These are phyloP conservation scores for Verticillium tricorpus DNA, from an alignment of 2,329 filamentous ascomycete species.

Conservation along the genomic window DNA sequence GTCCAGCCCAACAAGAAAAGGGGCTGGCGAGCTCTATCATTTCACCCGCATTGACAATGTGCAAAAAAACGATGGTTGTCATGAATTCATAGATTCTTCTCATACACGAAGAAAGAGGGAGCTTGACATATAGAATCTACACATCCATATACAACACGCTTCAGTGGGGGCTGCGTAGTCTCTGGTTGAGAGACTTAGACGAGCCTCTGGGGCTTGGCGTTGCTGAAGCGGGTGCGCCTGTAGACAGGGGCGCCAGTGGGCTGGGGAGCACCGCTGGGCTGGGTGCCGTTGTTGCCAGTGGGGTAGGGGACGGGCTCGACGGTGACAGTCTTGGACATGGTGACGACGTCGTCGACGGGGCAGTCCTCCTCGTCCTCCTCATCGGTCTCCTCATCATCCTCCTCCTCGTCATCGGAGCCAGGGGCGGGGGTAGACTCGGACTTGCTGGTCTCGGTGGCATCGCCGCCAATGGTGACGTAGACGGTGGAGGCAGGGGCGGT, in stretches of 20 bases:
- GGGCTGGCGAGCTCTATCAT: background rate
- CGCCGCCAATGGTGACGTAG: constrained; percentile 19
- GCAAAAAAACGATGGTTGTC: background rate
- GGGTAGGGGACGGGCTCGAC: constrained; percentile 35
- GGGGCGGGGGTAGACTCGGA: constrained; percentile 15
- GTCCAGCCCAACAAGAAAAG: background rate
- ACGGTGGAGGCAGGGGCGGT: constrained; percentile 20
- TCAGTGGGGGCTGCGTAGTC: background rate
- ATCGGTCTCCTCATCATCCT: constrained; percentile 7
- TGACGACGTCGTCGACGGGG: constrained; percentile 18
- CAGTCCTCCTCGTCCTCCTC: constrained; percentile 15
- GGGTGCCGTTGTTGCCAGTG: constrained; percentile 27
- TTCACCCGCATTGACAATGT: background rate
- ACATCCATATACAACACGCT: constrained; percentile 1
- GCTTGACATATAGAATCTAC: constrained; percentile 2
- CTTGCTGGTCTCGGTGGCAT: constrained; percentile 8
- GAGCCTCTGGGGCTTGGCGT: constrained; percentile 3
- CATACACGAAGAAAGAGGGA: background rate
- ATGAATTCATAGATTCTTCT: constrained; percentile 4
- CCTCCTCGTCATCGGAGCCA: constrained; percentile 6
- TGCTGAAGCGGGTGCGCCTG: constrained; percentile 14
- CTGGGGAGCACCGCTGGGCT: constrained; percentile 24
- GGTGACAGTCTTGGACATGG: constrained; percentile 24
- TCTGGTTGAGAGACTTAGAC: background rate
- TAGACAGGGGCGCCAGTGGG: constrained; percentile 23